phyloP scores from a whole-genome alignment of 2,329 filamentous ascomycete genomes.

The Thielaviopsis ethacetica region DNA sequence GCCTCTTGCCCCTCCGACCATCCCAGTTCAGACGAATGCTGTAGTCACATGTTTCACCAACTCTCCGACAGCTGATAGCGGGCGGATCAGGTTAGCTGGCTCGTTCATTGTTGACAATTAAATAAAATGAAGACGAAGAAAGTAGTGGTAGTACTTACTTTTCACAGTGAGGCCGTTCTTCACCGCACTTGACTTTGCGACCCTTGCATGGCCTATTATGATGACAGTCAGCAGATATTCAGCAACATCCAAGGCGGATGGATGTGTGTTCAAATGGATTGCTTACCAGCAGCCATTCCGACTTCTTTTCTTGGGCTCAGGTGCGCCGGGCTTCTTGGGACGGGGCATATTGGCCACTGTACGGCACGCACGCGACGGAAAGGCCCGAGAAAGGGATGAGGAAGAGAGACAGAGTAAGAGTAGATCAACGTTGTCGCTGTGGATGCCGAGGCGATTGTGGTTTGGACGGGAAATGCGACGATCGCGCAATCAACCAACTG shows the following conservation, averaged over 20 bases:
- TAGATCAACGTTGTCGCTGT: neutral
- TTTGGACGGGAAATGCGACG: neutral
- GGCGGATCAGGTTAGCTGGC: neutral
- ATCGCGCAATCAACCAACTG: neutral
- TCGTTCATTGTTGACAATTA: neutral
- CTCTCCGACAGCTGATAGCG: slow-evolving; percentile 40
- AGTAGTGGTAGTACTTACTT: slow-evolving; percentile 43
- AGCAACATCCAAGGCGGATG: neutral
- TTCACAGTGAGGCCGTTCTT: slow-evolving; percentile 54
- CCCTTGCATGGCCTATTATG: slow-evolving; percentile 55
- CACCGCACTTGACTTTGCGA: slow-evolving; percentile 59
- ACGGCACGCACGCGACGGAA: neutral
- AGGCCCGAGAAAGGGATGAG: neutral
- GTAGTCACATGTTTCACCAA: slow-evolving; percentile 63
- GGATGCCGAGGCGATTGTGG: neutral
- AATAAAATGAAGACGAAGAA: neutral
- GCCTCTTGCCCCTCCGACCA: slow-evolving; percentile 30
- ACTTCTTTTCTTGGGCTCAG: slow-evolving; percentile 28
- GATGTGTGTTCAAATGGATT: neutral
- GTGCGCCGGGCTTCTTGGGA: slow-evolving; percentile 25
- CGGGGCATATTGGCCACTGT: slow-evolving; percentile 22
- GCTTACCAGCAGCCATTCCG: slow-evolving; percentile 30
- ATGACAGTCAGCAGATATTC: neutral
- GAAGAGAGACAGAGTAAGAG: neutral
- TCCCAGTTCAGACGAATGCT: slow-evolving; percentile 71